Base-by-base conservation (phyloP, 148 eudicot species). In the Rhododendron ferrugineum region DNA sequence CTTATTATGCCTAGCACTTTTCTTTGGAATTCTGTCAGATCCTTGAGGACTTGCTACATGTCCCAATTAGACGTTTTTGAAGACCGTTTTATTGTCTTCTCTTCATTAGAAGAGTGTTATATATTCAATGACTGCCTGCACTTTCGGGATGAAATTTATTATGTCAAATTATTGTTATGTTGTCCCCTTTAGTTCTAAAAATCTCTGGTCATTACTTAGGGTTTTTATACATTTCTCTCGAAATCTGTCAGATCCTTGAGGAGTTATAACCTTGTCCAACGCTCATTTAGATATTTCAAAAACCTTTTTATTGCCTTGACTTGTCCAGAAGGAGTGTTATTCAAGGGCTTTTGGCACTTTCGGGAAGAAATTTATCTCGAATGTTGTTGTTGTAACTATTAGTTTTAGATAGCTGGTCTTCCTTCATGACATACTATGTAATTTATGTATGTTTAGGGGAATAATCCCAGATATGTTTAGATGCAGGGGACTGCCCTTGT, bases 1-100 rank as follows among this genome's bases (percentile, higher is more conserved):
- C 58, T 75, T 88, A 81, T 75, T 88, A 81, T 83, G 40, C 56
- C 44, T 37, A 37, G 20, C 34, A 44, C 34, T 13, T 81, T 68
- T 70, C 23, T 34, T 5, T 34, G 50, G 28, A 79, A 64, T 34
- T 79, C 37, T 62, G n/a, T 18, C 46, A 44, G 30, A 78, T 22
- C 68, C 78, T 32, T 18, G 60, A 60, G 47, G n/a, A 83, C 66
- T 58, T 49, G 20, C 28, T 22, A 42, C 73, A 75, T 79, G 47
- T 32, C 84, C n/a, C 44, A 22, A 20, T 42, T 78, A 5, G 82
- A 62, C 16, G 6, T 16, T 78, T 64, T 78, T 42, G 16, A n/a
- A 40, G 16, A 42, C 32, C 9, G 40, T 82, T 13, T 22, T 70
- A 70, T 30, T 1, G 37, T 70, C 22, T 70, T 30, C 37, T 28